phyloP scores from a whole-genome alignment of 345 rosid genomes.

The Salix udensis region DNA sequence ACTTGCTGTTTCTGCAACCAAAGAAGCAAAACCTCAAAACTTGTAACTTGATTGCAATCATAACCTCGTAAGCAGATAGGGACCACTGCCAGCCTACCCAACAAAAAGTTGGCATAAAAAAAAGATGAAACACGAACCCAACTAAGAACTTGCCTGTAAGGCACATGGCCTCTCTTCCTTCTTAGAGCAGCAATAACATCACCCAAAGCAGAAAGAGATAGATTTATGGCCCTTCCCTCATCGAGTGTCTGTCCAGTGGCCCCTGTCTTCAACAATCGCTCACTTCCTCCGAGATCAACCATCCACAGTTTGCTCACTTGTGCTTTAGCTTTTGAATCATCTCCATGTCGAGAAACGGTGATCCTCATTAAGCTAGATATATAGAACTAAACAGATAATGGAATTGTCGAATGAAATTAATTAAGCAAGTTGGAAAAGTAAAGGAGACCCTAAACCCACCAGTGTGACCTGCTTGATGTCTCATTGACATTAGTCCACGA shows the following conservation, averaged over 20 bases:
- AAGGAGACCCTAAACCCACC: conserved; percentile 51
- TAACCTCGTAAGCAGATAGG: background rate
- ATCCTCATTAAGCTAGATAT: conserved; percentile 84
- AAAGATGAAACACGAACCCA: conserved; percentile 12
- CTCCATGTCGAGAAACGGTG: conserved; percentile 54
- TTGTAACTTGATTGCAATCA: conserved; percentile 3
- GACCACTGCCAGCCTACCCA: conserved; percentile 7
- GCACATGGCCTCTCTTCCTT: conserved; percentile 83
- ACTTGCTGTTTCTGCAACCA: conserved; percentile 91
- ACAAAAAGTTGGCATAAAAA: background rate
- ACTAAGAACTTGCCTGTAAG: conserved; percentile 68
- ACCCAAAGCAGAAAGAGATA: conserved; percentile 89
- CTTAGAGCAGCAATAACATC: conserved; percentile 90
- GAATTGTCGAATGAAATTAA: conserved; percentile 39
- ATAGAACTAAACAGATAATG: conserved; percentile 51
- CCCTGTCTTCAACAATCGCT: conserved; percentile 75
- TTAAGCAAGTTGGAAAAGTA: conserved; percentile 2
- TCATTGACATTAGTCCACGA: conserved; percentile 87
- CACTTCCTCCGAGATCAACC: conserved; percentile 98
- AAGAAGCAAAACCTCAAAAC: conserved; percentile 22
- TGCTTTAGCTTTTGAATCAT: conserved; percentile 46
- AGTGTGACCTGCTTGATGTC: conserved; percentile 87
- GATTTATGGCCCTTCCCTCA: conserved; percentile 86
- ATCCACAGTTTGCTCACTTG: conserved; percentile 90
- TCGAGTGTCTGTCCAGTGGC: conserved; percentile 80